These are phyloP conservation scores for Wilcoxina mikolae DNA, from an alignment of 495 filamentous ascomycete genomes.

Conservation along the genomic window DNA sequence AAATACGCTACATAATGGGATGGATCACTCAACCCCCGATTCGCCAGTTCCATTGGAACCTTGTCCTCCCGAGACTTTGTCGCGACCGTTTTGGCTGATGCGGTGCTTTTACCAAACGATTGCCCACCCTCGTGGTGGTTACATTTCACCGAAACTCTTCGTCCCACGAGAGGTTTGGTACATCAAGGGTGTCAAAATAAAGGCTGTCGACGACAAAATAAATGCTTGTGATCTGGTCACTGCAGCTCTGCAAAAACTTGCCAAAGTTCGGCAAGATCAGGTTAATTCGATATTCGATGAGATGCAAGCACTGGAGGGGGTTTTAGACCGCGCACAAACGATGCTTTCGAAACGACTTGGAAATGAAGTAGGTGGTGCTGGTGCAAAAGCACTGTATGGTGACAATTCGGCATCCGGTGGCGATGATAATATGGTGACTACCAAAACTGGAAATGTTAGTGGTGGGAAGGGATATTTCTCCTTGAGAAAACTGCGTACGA, in stretches of 20 bases:
- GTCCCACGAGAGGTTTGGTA: conserved; percentile 85
- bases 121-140: conserved; percentile 78
- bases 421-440: conserved; percentile 26
- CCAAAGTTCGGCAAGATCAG: conserved; percentile 70
- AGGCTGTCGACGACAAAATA: conserved; percentile 82
- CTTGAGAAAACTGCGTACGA: conserved; percentile 77
- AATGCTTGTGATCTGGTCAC: conserved; percentile 85
- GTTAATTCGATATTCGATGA: conserved; percentile 85
- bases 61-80: conserved; percentile 70
- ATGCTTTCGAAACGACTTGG: conserved; percentile 70
- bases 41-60: conserved; percentile 69
- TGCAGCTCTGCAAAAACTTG: conserved; percentile 70
- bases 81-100: conserved; percentile 95
- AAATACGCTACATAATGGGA: conserved; percentile 44
- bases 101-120: conserved; percentile 83
- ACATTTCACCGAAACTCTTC: conserved; percentile 78
- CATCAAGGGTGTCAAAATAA: conserved; percentile 85
- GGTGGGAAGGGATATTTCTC: conserved; percentile 40
- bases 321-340: conserved; percentile 73
- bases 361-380: conserved; percentile 72
- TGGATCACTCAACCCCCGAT: conserved; percentile 33
- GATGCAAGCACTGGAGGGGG: conserved; percentile 78
- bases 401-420: conserved; percentile 23
- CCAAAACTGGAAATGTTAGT: conserved; percentile 21
- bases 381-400: conserved; percentile 32